Evolutionary conservation across 768 basidiomycete species (phyloP).

Genomic region (Peribolospora baueri): DNA sequence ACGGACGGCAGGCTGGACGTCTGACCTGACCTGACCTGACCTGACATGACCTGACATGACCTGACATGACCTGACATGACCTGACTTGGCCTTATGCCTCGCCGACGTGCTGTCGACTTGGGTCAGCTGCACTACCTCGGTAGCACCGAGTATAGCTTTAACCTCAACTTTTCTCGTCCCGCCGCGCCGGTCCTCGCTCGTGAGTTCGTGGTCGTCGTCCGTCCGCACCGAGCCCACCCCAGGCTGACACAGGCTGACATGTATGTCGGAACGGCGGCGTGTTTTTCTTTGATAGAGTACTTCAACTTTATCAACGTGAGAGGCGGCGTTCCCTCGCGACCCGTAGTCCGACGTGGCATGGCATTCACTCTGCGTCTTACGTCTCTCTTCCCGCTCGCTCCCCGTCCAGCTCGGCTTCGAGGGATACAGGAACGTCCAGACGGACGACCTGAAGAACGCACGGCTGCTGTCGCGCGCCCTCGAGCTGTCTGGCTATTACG

Average conservation of each 20-base stretch:
- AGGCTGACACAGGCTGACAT: too few species aligned
- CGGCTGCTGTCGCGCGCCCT: constrained; percentile 40
- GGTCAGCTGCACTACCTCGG: constrained; percentile 19
- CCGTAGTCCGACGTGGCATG: too few species aligned
- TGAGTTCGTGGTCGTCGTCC: constrained; percentile 1
- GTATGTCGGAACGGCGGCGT: too few species aligned
- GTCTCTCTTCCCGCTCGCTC: neutral
- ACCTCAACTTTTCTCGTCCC: constrained; percentile 20
- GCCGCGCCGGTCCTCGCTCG: constrained; percentile 10
- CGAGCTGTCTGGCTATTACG: constrained; percentile 24
- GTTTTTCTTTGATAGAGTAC: constrained; percentile 1
- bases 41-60: too few species aligned
- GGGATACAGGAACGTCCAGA: constrained; percentile 28
- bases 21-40: too few species aligned
- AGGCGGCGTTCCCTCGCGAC: neutral
- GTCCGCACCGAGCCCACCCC: too few species aligned
- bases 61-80: too few species aligned
- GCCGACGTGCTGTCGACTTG: neutral
- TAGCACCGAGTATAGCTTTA: constrained; percentile 50
- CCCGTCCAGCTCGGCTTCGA: constrained; percentile 7
- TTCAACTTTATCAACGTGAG: constrained; percentile 8
- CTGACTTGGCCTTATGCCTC: neutral
- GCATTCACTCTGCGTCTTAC: too few species aligned
- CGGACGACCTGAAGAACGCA: constrained; percentile 34
- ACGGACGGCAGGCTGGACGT: neutral